Evolutionary conservation across 768 basidiomycete genomes (phyloP).

Genomic region (Hericium rajendrae): DNA sequence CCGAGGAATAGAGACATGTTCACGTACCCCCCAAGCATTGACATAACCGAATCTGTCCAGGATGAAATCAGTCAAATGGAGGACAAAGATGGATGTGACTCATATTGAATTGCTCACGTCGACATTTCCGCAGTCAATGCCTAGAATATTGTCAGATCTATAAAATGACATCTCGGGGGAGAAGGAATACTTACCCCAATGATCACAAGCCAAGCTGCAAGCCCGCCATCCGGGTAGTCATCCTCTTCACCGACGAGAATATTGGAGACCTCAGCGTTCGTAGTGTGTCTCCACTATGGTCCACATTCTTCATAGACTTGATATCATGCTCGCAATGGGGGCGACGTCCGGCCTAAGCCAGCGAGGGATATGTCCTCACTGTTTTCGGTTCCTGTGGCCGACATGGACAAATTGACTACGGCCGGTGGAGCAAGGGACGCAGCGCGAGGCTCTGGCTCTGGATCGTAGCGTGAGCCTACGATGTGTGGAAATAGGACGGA

Average conservation of each 20-base stretch:
- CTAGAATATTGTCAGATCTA: constrained; percentile 3
- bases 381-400: too few relatives aligned
- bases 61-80: background rate
- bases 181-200: constrained; percentile 24
- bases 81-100: background rate
- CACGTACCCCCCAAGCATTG: constrained; percentile 63
- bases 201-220: constrained; percentile 34
- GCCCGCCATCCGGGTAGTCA: constrained; percentile 34
- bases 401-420: too few relatives aligned
- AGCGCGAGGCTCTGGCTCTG: too few relatives aligned
- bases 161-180: background rate
- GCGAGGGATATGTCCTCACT: too few relatives aligned
- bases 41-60: constrained; percentile 50
- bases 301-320: background rate
- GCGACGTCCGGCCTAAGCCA: too few relatives aligned
- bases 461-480: too few relatives aligned
- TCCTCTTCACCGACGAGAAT: background rate
- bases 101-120: constrained; percentile 23
- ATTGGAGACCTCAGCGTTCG: background rate
- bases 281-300: background rate
- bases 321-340: background rate
- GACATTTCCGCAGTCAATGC: constrained; percentile 30
- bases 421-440: too few relatives aligned
- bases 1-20: background rate
- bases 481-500: too few relatives aligned